Evolutionary conservation across 352 stramenopile genomes (phyloP).

Genomic region (Phytophthora brassicae): DNA sequence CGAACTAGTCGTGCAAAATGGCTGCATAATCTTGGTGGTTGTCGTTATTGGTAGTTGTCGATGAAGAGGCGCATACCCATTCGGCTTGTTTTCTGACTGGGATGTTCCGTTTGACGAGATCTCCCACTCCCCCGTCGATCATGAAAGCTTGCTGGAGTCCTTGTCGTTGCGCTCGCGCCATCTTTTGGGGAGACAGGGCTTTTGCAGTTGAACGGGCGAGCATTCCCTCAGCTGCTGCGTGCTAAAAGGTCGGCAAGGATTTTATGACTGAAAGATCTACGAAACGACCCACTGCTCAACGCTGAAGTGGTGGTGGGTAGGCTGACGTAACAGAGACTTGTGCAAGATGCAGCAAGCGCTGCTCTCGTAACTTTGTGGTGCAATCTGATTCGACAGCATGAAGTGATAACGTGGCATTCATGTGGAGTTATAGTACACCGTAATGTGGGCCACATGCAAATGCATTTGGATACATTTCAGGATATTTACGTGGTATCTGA

Average conservation of each 20-base stretch:
- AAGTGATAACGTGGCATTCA: too few species aligned
- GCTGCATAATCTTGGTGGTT: slow-evolving; percentile 23
- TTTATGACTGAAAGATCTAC: not conserved
- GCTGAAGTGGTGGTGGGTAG: not conserved
- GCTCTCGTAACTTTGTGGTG: too few species aligned
- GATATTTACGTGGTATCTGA: too few species aligned
- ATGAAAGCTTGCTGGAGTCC: too few species aligned
- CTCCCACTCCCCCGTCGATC: slow-evolving; percentile 1
- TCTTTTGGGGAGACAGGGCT: not conserved
- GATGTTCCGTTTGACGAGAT: slow-evolving; percentile 20
- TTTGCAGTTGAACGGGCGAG: not conserved
- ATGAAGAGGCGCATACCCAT: slow-evolving; percentile 22
- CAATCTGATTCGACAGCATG: not conserved
- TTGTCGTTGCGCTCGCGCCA: not conserved
- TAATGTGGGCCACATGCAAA: too few species aligned
- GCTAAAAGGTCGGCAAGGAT: not conserved
- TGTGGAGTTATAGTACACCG: too few species aligned
- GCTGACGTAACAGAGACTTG: not conserved
- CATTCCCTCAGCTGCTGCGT: not conserved
- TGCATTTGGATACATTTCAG: too few species aligned
- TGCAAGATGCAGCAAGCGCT: too few species aligned
- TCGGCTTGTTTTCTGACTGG: slow-evolving; percentile 25
- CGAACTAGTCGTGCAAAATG: slow-evolving; percentile 21
- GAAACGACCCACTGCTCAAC: not conserved
- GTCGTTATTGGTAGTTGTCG: slow-evolving; percentile 6